Evolutionary conservation across 148 eudicot species (phyloP).

Genomic region (Fagopyrum tataricum): DNA sequence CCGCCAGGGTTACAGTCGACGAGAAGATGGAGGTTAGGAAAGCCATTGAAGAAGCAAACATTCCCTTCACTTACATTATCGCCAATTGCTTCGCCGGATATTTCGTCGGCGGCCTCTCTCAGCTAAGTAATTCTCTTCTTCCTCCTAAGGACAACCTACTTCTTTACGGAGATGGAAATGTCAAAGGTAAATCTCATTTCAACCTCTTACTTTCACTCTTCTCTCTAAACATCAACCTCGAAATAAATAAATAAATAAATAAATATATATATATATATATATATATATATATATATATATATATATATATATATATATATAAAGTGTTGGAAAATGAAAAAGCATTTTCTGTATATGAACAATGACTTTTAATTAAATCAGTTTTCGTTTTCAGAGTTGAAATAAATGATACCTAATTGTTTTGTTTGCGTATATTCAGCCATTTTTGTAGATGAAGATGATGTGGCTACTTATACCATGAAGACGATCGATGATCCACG

Average conservation of each 20-base stretch:
- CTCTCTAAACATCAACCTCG: too few relatives aligned
- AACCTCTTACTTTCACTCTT: too few relatives aligned
- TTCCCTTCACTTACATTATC: slow-evolving; percentile 57
- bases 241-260: too few relatives aligned
- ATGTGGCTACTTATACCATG: slow-evolving; percentile 33
- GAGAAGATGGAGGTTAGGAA: slow-evolving; percentile 64
- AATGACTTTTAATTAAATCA: too few relatives aligned
- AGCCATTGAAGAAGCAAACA: slow-evolving; percentile 61
- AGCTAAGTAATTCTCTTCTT: slow-evolving; percentile 28
- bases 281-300: too few relatives aligned
- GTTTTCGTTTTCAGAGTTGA: too few relatives aligned
- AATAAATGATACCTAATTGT: too few relatives aligned
- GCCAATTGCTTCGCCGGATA: slow-evolving; percentile 65
- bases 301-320: too few relatives aligned
- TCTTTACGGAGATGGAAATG: slow-evolving; percentile 58
- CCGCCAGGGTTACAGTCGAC: slow-evolving; percentile 56
- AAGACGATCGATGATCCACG: slow-evolving; percentile 41
- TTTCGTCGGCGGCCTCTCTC: slow-evolving; percentile 54
- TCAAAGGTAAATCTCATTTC: slow-evolving; percentile 42
- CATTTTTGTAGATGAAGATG: slow-evolving; percentile 21
- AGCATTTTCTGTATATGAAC: too few relatives aligned
- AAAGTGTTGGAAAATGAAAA: too few relatives aligned
- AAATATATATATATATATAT: too few relatives aligned
- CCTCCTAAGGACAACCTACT: slow-evolving; percentile 48
- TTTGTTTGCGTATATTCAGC: neutral